These are phyloP conservation scores for Plasmodium adleri DNA, from an alignment of 169 alveolate species.

Conservation along the genomic window DNA sequence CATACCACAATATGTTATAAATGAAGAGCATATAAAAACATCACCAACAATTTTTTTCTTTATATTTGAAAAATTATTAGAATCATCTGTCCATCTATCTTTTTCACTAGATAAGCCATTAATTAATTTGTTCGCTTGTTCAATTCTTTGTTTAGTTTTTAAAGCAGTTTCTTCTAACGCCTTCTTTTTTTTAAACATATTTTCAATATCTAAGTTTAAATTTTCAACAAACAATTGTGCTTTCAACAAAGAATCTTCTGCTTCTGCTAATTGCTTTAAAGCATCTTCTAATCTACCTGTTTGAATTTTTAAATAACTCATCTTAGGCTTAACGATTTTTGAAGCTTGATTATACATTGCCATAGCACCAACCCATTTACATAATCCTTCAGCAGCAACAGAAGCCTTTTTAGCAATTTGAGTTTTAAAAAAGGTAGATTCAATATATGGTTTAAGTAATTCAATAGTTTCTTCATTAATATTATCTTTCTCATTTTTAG, in stretches of 20 bases:
- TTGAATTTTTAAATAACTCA: slow-evolving; percentile 92
- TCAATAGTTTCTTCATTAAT: slow-evolving; percentile 97
- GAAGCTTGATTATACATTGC: slow-evolving; percentile 94
- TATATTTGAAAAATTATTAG: slow-evolving; percentile 92
- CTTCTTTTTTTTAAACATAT: slow-evolving; percentile 91
- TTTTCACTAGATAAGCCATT: slow-evolving; percentile 95
- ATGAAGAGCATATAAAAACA: slow-evolving; percentile 94
- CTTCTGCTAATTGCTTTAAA: slow-evolving; percentile 92
- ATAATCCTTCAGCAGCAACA: slow-evolving; percentile 92
- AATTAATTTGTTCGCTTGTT: slow-evolving; percentile 95
- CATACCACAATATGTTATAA: slow-evolving; percentile 96
- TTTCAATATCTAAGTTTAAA: slow-evolving; percentile 91
- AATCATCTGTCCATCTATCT: slow-evolving; percentile 95
- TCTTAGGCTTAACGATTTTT: slow-evolving; percentile 97
- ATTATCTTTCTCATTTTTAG: slow-evolving; percentile 93
- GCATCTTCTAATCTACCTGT: slow-evolving; percentile 93
- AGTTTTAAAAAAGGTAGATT: slow-evolving; percentile 87
- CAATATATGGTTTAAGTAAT: slow-evolving; percentile 94
- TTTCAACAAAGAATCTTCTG: slow-evolving; percentile 92
- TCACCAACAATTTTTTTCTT: slow-evolving; percentile 95
- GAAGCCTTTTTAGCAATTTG: slow-evolving; percentile 91
- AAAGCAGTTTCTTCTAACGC: slow-evolving; percentile 93
- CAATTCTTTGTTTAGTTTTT: slow-evolving; percentile 93
- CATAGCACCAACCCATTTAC: slow-evolving; percentile 96
- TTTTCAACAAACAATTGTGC: slow-evolving; percentile 91